Percentiles rank a stretch among this genome's conserved stretches.
These are phyloP conservation scores for Ilyonectria sp. DNA, from an alignment of 2,329 filamentous ascomycete species.

Conservation along the genomic window DNA sequence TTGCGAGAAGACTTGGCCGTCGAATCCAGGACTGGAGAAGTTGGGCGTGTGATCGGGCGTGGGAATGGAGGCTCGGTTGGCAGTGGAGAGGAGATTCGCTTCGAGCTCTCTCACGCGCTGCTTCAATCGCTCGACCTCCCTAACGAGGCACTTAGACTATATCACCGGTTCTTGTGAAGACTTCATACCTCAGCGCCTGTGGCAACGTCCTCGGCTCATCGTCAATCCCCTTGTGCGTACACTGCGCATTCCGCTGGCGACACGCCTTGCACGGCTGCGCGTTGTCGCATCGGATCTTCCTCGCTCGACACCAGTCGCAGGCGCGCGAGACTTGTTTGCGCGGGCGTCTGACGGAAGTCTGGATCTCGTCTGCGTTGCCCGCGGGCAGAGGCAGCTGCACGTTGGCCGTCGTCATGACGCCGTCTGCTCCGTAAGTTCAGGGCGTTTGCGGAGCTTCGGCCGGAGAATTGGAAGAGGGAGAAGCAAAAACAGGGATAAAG, in stretches of 20 bases:
- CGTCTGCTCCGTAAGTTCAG: background rate
- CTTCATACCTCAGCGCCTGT: slow-evolving; percentile 35
- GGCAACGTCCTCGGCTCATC: slow-evolving; percentile 49
- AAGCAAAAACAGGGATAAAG: background rate
- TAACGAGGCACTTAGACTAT: slow-evolving; percentile 14
- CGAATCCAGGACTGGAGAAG: slow-evolving; percentile 24
- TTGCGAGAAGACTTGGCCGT: slow-evolving; percentile 2
- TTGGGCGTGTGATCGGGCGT: slow-evolving; percentile 24
- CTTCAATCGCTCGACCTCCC: slow-evolving; percentile 55
- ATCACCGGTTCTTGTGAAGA: too few relatives aligned
- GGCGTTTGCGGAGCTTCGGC: background rate
- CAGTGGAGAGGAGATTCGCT: slow-evolving; percentile 35
- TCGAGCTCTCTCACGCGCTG: slow-evolving; percentile 51
- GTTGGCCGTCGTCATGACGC: background rate
- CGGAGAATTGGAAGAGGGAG: background rate
- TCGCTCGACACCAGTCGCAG: slow-evolving; percentile 56
- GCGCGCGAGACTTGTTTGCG: slow-evolving; percentile 49
- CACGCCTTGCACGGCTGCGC: slow-evolving; percentile 56
- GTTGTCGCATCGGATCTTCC: slow-evolving; percentile 57
- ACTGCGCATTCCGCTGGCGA: slow-evolving; percentile 48
- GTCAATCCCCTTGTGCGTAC: slow-evolving; percentile 48
- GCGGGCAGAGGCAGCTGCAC: background rate
- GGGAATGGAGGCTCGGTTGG: slow-evolving; percentile 13
- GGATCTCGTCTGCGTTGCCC: background rate
- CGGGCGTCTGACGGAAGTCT: background rate